Conservation (phyloP, 2,329 filamentous ascomycete species). For the Pyrenochaeta sp. region DNA sequence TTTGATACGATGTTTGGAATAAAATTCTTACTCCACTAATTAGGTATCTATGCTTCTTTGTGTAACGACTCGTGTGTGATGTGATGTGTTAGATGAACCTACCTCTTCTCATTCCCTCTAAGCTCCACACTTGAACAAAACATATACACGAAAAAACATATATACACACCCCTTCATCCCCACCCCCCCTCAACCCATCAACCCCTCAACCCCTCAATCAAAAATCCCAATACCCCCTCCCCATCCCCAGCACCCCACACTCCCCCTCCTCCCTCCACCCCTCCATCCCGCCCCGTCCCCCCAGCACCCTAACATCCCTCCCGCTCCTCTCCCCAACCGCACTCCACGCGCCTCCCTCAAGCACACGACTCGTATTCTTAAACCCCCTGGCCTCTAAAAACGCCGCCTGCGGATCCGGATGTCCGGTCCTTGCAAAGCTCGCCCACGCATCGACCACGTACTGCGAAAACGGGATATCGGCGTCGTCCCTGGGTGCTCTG, state of each 20-base stretch:
- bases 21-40: too few species aligned
- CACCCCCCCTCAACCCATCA: too few species aligned
- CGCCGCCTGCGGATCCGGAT: constrained; percentile 29
- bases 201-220: not conserved
- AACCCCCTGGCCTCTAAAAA: constrained; percentile 39
- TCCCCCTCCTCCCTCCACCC: constrained; percentile 34
- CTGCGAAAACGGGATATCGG: constrained; percentile 42
- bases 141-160: not conserved
- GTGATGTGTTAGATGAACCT: too few species aligned
- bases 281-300: constrained; percentile 26
- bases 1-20: too few species aligned
- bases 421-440: constrained; percentile 37
- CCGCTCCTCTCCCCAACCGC: constrained; percentile 14
- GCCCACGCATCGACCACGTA: constrained; percentile 43
- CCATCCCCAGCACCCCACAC: constrained; percentile 31
- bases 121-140: not conserved
- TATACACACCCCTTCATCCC: not conserved
- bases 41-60: too few species aligned
- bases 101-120: too few species aligned
- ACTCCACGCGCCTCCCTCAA: constrained; percentile 23
- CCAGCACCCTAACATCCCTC: constrained; percentile 30
- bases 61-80: too few species aligned
- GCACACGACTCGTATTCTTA: constrained; percentile 25
- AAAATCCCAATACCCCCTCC: constrained; percentile 32
- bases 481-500: constrained; percentile 31